Conservation (phyloP, 495 filamentous ascomycete species). For the Corynascus novoguineensis region DNA sequence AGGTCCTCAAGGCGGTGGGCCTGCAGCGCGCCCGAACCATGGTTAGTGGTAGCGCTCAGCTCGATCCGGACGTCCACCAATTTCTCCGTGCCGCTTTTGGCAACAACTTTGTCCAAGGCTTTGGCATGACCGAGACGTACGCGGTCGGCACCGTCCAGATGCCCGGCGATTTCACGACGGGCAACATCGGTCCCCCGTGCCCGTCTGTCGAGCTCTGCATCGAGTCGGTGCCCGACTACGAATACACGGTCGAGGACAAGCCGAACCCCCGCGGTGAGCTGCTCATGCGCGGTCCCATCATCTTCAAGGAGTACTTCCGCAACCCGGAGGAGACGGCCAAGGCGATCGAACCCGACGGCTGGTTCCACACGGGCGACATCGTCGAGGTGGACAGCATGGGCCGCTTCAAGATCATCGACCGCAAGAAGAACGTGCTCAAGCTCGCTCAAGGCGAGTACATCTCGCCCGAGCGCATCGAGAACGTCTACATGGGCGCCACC, state of each 20-base stretch:
- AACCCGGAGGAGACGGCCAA: conserved; percentile 82
- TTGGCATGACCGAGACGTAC: conserved; percentile 94
- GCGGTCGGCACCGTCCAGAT: conserved; percentile 67
- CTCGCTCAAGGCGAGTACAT: conserved; percentile 97
- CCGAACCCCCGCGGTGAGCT: conserved; percentile 92
- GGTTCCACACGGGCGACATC: conserved; percentile 96
- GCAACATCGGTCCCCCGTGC: conserved; percentile 74
- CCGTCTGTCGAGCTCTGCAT: conserved; percentile 71
- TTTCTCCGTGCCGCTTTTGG: conserved; percentile 82
- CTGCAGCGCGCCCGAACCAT: conserved; percentile 67
- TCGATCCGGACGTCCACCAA: conserved; percentile 80
- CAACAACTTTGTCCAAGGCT: conserved; percentile 80
- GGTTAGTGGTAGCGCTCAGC: conserved; percentile 84
- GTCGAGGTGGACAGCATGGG: conserved; percentile 74
- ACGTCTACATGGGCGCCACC: conserved; percentile 77
- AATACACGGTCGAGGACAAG: conserved; percentile 84
- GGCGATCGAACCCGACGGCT: conserved; percentile 78
- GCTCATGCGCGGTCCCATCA: conserved; percentile 67
- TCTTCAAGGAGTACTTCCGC: conserved; percentile 83
- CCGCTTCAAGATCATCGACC: conserved; percentile 89
- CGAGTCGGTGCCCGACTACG: conserved; percentile 86
- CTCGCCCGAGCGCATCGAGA: conserved; percentile 94
- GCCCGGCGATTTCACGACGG: conserved; percentile 61
- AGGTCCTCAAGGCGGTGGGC: conserved; percentile 75
- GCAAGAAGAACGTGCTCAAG: conserved; percentile 97